These are phyloP conservation scores for Ogataea hybrid DNA, from an alignment of 1,139 yeast genomes.

Conservation along the genomic window DNA sequence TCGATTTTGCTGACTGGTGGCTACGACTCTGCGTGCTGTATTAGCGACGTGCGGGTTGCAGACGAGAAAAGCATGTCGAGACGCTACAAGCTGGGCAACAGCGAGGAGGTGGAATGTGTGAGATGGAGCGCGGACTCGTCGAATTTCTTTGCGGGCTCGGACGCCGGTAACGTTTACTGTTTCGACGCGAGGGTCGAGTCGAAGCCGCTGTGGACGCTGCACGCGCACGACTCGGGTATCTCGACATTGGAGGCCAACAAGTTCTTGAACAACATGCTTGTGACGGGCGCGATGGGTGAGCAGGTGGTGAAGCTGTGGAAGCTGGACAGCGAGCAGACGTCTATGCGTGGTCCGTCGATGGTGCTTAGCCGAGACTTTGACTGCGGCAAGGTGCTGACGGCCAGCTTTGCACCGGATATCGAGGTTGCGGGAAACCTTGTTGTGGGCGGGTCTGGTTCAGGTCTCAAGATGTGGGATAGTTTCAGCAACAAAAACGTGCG, in stretches of 20 bases:
- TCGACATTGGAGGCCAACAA: slow-evolving; percentile 74
- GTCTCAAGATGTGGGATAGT: slow-evolving; percentile 87
- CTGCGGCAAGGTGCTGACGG: slow-evolving; percentile 86
- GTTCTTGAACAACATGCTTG: slow-evolving; percentile 69
- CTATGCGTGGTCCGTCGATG: slow-evolving; percentile 65
- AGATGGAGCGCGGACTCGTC: slow-evolving; percentile 64
- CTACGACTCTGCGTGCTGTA: slow-evolving; percentile 77
- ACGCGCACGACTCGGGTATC: slow-evolving; percentile 95
- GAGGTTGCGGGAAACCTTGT: slow-evolving; percentile 84
- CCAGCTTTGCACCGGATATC: slow-evolving; percentile 81
- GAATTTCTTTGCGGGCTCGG: slow-evolving; percentile 85
- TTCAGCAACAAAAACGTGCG: slow-evolving; percentile 81
- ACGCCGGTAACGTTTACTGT: slow-evolving; percentile 84
- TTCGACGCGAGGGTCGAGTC: slow-evolving; percentile 73
- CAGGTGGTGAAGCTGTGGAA: slow-evolving; percentile 88
- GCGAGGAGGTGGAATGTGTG: slow-evolving; percentile 84
- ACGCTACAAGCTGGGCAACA: slow-evolving; percentile 57
- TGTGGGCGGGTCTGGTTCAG: slow-evolving; percentile 81
- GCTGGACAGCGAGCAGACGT: slow-evolving; percentile 32
- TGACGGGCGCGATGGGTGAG: slow-evolving; percentile 92
- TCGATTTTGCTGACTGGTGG: slow-evolving; percentile 89
- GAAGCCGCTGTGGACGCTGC: slow-evolving; percentile 88
- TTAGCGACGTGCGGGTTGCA: slow-evolving; percentile 82
- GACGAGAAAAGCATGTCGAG: slow-evolving; percentile 59
- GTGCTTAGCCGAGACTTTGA: slow-evolving; percentile 90